Evolutionary conservation across 306 rosid genomes (phyloP).

Genomic region (Astragalus glycyphyllos): DNA sequence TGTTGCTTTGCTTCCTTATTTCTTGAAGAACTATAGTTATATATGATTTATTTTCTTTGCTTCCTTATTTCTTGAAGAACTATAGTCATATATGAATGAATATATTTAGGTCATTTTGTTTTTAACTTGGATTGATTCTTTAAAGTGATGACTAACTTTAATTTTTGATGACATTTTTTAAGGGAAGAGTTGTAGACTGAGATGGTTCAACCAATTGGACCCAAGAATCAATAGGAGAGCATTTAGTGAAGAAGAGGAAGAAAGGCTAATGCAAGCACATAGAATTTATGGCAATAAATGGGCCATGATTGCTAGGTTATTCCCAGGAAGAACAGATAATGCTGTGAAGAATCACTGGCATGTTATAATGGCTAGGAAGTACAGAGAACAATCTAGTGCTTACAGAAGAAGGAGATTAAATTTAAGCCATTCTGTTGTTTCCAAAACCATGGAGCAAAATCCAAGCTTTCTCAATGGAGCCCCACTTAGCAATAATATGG

Average conservation of each 20-base stretch:
- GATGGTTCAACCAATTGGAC: slow-evolving; percentile 98
- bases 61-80: neutral
- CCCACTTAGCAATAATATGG: slow-evolving; percentile 10
- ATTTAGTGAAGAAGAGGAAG: slow-evolving; percentile 90
- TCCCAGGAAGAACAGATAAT: slow-evolving; percentile 95
- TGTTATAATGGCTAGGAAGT: slow-evolving; percentile 95
- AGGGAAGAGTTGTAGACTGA: slow-evolving; percentile 94
- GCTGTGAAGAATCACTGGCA: slow-evolving; percentile 99
- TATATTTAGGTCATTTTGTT: neutral
- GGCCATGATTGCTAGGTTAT: slow-evolving; percentile 95
- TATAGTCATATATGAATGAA: neutral
- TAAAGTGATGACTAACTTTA: neutral
- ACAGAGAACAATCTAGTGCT: slow-evolving; percentile 82
- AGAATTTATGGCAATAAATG: slow-evolving; percentile 92
- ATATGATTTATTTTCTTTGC: neutral
- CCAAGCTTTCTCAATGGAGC: slow-evolving; percentile 48
- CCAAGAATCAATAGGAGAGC: slow-evolving; percentile 91
- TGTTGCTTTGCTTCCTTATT: neutral
- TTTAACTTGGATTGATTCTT: neutral
- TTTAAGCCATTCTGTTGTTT: slow-evolving; percentile 53
- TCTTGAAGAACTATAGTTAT: neutral
- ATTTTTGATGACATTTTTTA: neutral
- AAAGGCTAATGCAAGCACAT: slow-evolving; percentile 92
- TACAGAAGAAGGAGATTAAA: slow-evolving; percentile 73
- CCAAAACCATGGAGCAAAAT: slow-evolving; percentile 62